These are phyloP conservation scores for Penicillium silybi DNA, from an alignment of 495 filamentous ascomycete species.

Conservation along the genomic window DNA sequence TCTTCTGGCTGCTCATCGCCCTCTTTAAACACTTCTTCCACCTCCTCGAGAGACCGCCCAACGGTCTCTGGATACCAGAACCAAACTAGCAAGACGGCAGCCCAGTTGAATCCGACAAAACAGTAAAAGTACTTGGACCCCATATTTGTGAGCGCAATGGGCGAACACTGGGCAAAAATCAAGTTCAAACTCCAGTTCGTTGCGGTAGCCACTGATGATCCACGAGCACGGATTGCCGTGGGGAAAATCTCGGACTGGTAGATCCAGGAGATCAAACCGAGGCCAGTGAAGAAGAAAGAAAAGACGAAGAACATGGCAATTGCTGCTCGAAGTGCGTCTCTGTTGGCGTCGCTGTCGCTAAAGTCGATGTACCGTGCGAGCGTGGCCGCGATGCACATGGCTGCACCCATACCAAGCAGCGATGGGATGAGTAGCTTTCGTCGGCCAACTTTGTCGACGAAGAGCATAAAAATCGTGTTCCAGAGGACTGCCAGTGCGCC, in stretches of 20 bases:
- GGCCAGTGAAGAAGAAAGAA: conserved; percentile 50
- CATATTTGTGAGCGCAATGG: conserved; percentile 45
- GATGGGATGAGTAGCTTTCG: conserved; percentile 51
- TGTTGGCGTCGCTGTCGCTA: conserved; percentile 22
- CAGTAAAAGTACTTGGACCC: conserved; percentile 52
- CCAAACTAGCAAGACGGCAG: conserved; percentile 40
- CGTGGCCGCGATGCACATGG: conserved; percentile 46
- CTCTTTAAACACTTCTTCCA: conserved; percentile 42
- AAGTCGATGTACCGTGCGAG: conserved; percentile 33
- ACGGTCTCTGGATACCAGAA: conserved; percentile 52
- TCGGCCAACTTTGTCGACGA: conserved; percentile 51
- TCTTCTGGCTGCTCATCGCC: conserved; percentile 9
- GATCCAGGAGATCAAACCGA: conserved; percentile 54
- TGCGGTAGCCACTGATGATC: conserved; percentile 48
- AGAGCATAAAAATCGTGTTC: conserved; percentile 47
- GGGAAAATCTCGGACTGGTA: conserved; percentile 58
- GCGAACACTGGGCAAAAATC: conserved; percentile 53
- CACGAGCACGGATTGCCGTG: conserved; percentile 49
- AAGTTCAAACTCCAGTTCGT: conserved; percentile 54
- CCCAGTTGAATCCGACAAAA: conserved; percentile 50
- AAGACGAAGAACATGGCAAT: conserved; percentile 58
- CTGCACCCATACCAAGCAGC: conserved; percentile 48
- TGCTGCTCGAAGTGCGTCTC: conserved; percentile 46
- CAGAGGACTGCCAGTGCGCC: conserved; percentile 47
- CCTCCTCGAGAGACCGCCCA: conserved; percentile 51